phyloP scores from a whole-genome alignment of 805 yeast genomes.

The Maudiozyma serrabonitensis region DNA sequence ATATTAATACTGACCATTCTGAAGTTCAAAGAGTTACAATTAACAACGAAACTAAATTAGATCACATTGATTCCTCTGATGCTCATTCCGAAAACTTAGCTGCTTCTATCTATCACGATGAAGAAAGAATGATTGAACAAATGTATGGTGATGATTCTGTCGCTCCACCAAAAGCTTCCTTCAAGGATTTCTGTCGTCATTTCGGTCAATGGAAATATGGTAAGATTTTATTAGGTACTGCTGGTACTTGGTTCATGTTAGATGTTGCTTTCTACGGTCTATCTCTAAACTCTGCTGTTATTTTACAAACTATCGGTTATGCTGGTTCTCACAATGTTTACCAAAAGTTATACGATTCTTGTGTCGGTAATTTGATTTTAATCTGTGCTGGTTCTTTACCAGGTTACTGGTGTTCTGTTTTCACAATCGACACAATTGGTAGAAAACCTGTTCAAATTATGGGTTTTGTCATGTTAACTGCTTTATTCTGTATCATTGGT shows the following conservation, averaged over 20 bases:
- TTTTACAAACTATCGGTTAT: slow-evolving; percentile 75
- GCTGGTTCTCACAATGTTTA: slow-evolving; percentile 66
- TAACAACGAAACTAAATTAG: neutral
- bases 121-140: neutral
- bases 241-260: slow-evolving; percentile 83
- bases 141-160: neutral
- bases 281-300: slow-evolving; percentile 70
- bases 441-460: slow-evolving; percentile 73
- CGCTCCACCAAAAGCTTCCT: slow-evolving; percentile 72
- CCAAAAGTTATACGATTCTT: slow-evolving; percentile 57
- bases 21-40: neutral
- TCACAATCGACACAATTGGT: slow-evolving; percentile 71
- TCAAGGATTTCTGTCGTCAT: slow-evolving; percentile 59
- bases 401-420: slow-evolving; percentile 83
- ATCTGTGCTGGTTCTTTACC: slow-evolving; percentile 93
- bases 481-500: slow-evolving; percentile 69
- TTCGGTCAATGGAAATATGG: slow-evolving; percentile 81
- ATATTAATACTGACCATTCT: slow-evolving; percentile 35
- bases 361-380: slow-evolving; percentile 88
- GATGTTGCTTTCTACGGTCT: slow-evolving; percentile 89
- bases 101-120: neutral
- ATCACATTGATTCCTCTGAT: neutral
- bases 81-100: neutral
- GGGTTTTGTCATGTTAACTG: slow-evolving; percentile 67
- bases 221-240: slow-evolving; percentile 78